Evolutionary conservation across 305 asterid species (phyloP).

Genomic region (Fraxinus xanthoxyloides): DNA sequence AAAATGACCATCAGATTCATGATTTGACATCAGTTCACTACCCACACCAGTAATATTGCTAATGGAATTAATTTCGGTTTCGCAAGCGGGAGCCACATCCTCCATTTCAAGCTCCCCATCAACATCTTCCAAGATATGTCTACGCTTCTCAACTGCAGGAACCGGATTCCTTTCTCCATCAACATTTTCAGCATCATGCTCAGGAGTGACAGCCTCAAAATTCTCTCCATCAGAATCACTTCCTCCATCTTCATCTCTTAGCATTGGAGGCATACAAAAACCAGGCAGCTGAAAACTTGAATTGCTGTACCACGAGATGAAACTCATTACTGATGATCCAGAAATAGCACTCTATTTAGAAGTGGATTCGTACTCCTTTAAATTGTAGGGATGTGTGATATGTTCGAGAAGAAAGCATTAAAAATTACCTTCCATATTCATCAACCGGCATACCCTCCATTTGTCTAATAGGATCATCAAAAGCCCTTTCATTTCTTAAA

Average conservation of each 20-base stretch:
- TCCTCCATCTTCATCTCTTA: slow-evolving; percentile 61
- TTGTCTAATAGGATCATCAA: slow-evolving; percentile 88
- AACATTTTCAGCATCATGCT: slow-evolving; percentile 51
- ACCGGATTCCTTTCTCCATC: slow-evolving; percentile 37
- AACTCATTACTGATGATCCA: slow-evolving; percentile 15
- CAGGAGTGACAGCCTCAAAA: slow-evolving; percentile 94
- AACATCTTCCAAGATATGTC: slow-evolving; percentile 83
- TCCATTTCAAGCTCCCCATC: slow-evolving; percentile 98
- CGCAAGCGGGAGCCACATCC: slow-evolving; percentile 78
- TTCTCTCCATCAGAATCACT: slow-evolving; percentile 87
- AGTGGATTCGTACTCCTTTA: neutral
- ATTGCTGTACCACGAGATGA: slow-evolving; percentile 54
- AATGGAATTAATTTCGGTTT: slow-evolving; percentile 41
- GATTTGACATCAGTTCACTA: slow-evolving; percentile 32
- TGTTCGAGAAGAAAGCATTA: slow-evolving; percentile 7
- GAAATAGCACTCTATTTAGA: neutral
- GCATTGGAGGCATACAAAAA: slow-evolving; percentile 84
- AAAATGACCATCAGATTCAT: slow-evolving; percentile 32
- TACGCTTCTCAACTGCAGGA: slow-evolving; percentile 59
- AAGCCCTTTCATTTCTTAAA: slow-evolving; percentile 69
- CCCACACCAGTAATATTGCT: slow-evolving; percentile 33
- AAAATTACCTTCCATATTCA: slow-evolving; percentile 83
- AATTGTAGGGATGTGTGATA: neutral
- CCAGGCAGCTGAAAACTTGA: slow-evolving; percentile 90
- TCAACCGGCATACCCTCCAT: slow-evolving; percentile 95